Evolutionary conservation across 495 filamentous ascomycete genomes (phyloP), one percentile per base, ranked within the genome.

Genomic region (Aspergillus campestris): DNA sequence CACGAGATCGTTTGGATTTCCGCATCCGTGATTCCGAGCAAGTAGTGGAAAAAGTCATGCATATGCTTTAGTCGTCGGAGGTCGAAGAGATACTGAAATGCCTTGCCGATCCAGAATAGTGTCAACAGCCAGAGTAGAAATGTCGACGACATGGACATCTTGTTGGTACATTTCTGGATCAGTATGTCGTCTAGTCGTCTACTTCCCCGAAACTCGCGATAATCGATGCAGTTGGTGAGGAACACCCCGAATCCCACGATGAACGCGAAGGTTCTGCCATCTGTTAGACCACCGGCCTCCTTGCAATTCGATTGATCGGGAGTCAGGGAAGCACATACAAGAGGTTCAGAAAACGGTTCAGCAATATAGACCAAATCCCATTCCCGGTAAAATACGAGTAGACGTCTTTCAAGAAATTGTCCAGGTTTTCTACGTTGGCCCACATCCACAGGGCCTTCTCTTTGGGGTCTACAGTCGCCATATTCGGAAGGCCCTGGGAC

Each of bases 1-100:
- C 92, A 98, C 7, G 89, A 87, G 30, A 97, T 83, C 0, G 90
- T 95, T 64, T 97, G 94, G 58, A 98, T 94, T 49, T 98, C 94
- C 14, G 79, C 70, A 53, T 97, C 94, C 2, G 87, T 86, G 30
- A 98, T 83, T 29, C 84, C 82, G 11, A 98, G 78, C 6, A 96
- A 74, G 57, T 96, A 79, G 34, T 78, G 65, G 63, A 88, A 98
- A 64, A 97, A 98, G 61, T 92, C 82, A 54, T 89, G 88, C 63
- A 95, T 80, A 29, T 86, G 73, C 51, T 77, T 69, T 11, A 97
- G 74, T 14, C 82, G 76, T 12, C 82, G 83, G 31, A 91, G 72
- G 50, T 88, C 87, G n/a, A 84, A 59, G 33, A 91, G 45, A 52
- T 82, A 84, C 49, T 84, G 80, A 41, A 89, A 81, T 14, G 84